Percentiles rank a stretch among this genome's conserved stretches.
phyloP scores from a whole-genome alignment of 2,329 filamentous ascomycete species.

The Penicillium decumbens region DNA sequence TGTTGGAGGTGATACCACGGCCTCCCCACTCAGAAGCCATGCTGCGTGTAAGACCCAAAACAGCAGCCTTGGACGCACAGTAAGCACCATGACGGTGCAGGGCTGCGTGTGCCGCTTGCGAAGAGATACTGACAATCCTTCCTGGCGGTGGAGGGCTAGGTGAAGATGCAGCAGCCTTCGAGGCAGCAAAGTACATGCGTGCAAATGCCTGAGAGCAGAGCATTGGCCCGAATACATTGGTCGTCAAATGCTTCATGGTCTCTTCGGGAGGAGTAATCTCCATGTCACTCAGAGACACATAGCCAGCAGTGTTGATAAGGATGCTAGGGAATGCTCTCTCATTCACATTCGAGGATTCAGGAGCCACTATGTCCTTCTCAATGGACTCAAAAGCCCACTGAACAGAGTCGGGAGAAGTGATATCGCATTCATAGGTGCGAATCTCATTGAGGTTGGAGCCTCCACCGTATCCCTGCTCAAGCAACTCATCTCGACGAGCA shows the following conservation, averaged over 20 bases:
- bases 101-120: constrained; percentile 47
- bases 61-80: constrained; percentile 47
- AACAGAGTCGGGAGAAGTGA: constrained; percentile 47
- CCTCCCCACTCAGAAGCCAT: constrained; percentile 48
- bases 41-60: constrained; percentile 44
- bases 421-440: constrained; percentile 44
- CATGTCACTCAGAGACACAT: constrained; percentile 45
- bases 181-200: constrained; percentile 36
- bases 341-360: constrained; percentile 1
- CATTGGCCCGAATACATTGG: constrained; percentile 46
- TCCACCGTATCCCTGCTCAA: constrained; percentile 35
- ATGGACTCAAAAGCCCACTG: constrained; percentile 40
- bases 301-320: constrained; percentile 43
- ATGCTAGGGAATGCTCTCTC: constrained; percentile 37
- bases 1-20: constrained; percentile 46
- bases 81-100: constrained; percentile 46
- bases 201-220: constrained; percentile 47
- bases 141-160: constrained; percentile 31
- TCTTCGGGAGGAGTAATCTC: constrained; percentile 43
- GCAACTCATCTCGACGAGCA: constrained; percentile 32
- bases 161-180: constrained; percentile 17
- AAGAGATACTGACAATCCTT: constrained; percentile 46
- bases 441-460: constrained; percentile 23
- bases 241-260: constrained; percentile 41
- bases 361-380: constrained; percentile 22